phyloP scores from a whole-genome alignment of 371 early-diverging fungal genomes.

The Cokeromyces recurvatus region DNA sequence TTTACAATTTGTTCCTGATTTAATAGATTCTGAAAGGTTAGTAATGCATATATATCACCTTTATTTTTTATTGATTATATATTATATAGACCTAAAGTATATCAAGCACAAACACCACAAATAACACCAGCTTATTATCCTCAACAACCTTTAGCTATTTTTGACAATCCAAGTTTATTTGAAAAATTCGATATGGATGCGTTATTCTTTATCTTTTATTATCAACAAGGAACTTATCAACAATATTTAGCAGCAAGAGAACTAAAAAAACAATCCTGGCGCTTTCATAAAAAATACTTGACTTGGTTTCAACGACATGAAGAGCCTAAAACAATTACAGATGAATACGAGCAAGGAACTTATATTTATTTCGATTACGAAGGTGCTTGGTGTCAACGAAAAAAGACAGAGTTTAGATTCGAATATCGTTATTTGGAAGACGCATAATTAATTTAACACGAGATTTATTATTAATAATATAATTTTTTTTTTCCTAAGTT shows the following conservation, averaged over 20 bases:
- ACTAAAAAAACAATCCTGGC: slow-evolving; percentile 97
- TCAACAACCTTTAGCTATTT: slow-evolving; percentile 72
- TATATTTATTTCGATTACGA: slow-evolving; percentile 99
- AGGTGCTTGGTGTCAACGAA: slow-evolving; percentile 96
- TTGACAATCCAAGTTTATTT: slow-evolving; percentile 80
- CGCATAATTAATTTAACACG: slow-evolving; percentile 4
- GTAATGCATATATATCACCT: neutral
- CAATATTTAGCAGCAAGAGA: slow-evolving; percentile 97
- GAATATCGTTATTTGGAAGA: slow-evolving; percentile 30
- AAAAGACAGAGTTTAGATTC: slow-evolving; percentile 88
- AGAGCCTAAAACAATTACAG: slow-evolving; percentile 96
- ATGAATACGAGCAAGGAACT: slow-evolving; percentile 98
- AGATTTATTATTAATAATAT: too few relatives aligned
- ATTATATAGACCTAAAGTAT: slow-evolving; percentile 58
- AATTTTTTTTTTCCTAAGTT: too few relatives aligned
- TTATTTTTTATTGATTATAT: neutral
- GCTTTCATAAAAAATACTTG: slow-evolving; percentile 97
- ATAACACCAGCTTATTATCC: slow-evolving; percentile 89
- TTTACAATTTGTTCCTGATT: slow-evolving; percentile 70
- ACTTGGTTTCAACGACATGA: slow-evolving; percentile 99
- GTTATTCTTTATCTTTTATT: slow-evolving; percentile 98
- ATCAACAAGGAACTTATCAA: slow-evolving; percentile 93
- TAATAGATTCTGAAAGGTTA: slow-evolving; percentile 69
- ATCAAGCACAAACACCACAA: slow-evolving; percentile 73
- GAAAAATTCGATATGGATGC: slow-evolving; percentile 96